Percentiles rank a stretch among this genome's conserved stretches.
These are phyloP conservation scores for Alectoria sarmentosa DNA, from an alignment of 495 filamentous ascomycete genomes.

Conservation along the genomic window DNA sequence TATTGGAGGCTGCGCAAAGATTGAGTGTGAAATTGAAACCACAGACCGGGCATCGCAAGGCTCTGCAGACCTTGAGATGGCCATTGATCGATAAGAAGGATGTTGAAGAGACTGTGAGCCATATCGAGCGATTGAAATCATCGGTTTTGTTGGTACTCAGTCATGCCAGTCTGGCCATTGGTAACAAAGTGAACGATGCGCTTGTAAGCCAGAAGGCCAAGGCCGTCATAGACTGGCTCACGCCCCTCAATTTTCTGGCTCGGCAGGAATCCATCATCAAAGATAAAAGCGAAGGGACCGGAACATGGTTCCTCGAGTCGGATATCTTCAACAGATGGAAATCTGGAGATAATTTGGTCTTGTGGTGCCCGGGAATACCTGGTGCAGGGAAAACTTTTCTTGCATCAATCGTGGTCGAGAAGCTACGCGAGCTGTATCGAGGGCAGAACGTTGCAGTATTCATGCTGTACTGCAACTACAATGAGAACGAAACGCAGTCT, in stretches of 20 bases:
- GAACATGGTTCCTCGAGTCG: conserved; percentile 12
- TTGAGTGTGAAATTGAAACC: conserved; percentile 16
- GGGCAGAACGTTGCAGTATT: conserved; percentile 14
- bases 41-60: conserved; percentile 20
- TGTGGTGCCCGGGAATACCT: conserved; percentile 18
- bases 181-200: conserved; percentile 16
- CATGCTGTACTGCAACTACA: conserved; percentile 24
- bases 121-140: conserved; percentile 19
- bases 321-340: conserved; percentile 7
- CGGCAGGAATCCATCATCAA: conserved; percentile 10
- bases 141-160: conserved; percentile 17
- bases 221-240: conserved; percentile 20
- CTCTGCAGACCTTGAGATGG: conserved; percentile 20
- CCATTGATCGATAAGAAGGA: conserved; percentile 20
- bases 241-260: conserved; percentile 19
- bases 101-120: conserved; percentile 12
- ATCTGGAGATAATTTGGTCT: not conserved
- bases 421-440: conserved; percentile 19
- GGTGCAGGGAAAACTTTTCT: conserved; percentile 17
- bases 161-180: conserved; percentile 16
- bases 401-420: conserved; percentile 29
- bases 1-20: conserved; percentile 5
- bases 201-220: conserved; percentile 16
- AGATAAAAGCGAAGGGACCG: not conserved
- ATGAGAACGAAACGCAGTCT: conserved; percentile 18